Percentiles rank a stretch among this genome's conserved stretches.
Evolutionary conservation across 73 alveolate genomes (phyloP).

Genomic region (Stentor coeruleus): DNA sequence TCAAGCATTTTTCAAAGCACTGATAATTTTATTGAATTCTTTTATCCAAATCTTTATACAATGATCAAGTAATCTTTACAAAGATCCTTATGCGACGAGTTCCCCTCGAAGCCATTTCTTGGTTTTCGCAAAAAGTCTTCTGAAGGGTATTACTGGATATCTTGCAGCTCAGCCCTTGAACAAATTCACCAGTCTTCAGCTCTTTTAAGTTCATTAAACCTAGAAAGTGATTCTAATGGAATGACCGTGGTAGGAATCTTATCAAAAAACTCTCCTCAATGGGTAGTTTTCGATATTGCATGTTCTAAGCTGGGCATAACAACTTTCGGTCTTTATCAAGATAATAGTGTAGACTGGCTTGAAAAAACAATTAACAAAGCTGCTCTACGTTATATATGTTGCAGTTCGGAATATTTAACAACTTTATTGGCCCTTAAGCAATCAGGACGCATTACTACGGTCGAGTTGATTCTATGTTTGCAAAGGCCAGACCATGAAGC

Average conservation of each 20-base stretch:
- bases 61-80: not conserved
- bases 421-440: not conserved
- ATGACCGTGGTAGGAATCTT: slow-evolving; percentile 52
- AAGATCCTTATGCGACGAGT: not conserved
- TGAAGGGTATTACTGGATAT: not conserved
- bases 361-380: not conserved
- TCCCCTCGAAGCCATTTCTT: not conserved
- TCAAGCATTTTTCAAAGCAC: not conserved
- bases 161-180: not conserved
- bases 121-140: not conserved
- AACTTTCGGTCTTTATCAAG: not conserved
- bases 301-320: not conserved
- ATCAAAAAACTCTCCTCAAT: slow-evolving; percentile 67
- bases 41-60: not conserved
- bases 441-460: not conserved
- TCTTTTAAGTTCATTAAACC: not conserved
- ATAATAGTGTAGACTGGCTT: not conserved
- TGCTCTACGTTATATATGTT: not conserved
- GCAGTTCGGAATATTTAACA: not conserved
- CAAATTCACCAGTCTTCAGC: not conserved
- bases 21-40: too few relatives aligned
- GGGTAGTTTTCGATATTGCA: slow-evolving; percentile 64
- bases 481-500: too few relatives aligned
- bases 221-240: slow-evolving; percentile 22
- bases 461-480: too few relatives aligned